These are phyloP conservation scores for Leersia perrieri DNA, from an alignment of 176 grass and related monocot genomes.

Conservation along the genomic window DNA sequence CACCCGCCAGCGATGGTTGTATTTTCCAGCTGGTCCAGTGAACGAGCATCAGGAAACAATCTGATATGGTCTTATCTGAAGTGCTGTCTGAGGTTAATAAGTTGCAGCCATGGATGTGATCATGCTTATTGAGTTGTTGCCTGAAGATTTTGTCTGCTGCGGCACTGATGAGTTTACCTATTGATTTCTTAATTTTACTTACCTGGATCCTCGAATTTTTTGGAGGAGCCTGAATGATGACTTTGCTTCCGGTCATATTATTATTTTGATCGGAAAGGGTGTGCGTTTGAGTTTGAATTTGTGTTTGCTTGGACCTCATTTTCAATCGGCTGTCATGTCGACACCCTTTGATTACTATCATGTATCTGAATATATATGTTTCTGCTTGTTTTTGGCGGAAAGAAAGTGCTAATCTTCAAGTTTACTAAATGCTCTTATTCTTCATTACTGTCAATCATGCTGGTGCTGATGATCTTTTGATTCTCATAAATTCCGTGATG, in stretches of 20 bases:
- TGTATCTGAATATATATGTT: slow-evolving; percentile 43
- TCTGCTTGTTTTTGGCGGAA: slow-evolving; percentile 25
- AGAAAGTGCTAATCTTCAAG: slow-evolving; percentile 34
- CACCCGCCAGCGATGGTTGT: background rate
- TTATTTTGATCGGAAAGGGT: slow-evolving; percentile 56
- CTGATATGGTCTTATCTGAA: slow-evolving; percentile 49
- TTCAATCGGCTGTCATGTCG: slow-evolving; percentile 31
- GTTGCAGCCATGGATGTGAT: slow-evolving; percentile 75
- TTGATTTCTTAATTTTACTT: slow-evolving; percentile 45
- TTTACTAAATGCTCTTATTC: slow-evolving; percentile 3
- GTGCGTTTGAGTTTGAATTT: slow-evolving; percentile 30
- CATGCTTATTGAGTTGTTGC: slow-evolving; percentile 43
- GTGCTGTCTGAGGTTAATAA: slow-evolving; percentile 85
- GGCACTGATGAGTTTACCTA: slow-evolving; percentile 40
- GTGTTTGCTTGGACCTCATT: slow-evolving; percentile 36
- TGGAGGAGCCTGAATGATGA: slow-evolving; percentile 47
- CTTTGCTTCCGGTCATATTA: slow-evolving; percentile 56
- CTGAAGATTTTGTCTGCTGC: slow-evolving; percentile 51
- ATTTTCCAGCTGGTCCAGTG: slow-evolving; percentile 59
- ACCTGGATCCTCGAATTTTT: slow-evolving; percentile 54
- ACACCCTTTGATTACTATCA: slow-evolving; percentile 33
- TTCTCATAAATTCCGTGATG: background rate
- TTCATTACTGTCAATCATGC: background rate
- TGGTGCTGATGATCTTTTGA: background rate
- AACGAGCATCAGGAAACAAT: slow-evolving; percentile 41